A percentile compares a stretch with the other conserved stretches of the same genome.
phyloP scores from a whole-genome alignment of 2,329 filamentous ascomycete species.

The Venturia aucupariae region DNA sequence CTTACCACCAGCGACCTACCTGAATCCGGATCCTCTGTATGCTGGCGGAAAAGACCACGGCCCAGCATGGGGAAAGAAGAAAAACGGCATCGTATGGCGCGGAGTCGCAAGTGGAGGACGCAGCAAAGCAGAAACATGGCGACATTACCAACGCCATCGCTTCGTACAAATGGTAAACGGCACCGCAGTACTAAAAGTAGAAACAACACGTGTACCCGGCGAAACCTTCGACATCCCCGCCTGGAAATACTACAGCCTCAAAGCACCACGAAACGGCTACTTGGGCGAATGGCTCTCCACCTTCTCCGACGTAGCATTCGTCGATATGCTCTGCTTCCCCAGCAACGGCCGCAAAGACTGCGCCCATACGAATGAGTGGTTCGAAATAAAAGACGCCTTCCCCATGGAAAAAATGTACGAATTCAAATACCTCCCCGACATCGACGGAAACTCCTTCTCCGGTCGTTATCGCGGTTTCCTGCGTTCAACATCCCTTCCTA shows the following conservation, averaged over 20 bases:
- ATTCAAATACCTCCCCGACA: slow-evolving; percentile 63
- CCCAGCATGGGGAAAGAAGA: slow-evolving; percentile 33
- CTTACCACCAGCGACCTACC: slow-evolving; percentile 42
- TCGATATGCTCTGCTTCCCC: slow-evolving; percentile 37
- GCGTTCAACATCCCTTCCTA: slow-evolving; percentile 57
- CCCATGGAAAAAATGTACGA: slow-evolving; percentile 35
- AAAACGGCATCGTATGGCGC: slow-evolving; percentile 36
- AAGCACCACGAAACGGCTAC: slow-evolving; percentile 22
- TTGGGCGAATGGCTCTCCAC: slow-evolving; percentile 33
- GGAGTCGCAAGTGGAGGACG: slow-evolving; percentile 40
- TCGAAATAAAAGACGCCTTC: slow-evolving; percentile 24
- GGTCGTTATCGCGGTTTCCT: slow-evolving; percentile 46
- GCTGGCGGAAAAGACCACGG: slow-evolving; percentile 30
- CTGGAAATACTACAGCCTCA: slow-evolving; percentile 30
- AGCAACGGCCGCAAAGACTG: slow-evolving; percentile 30
- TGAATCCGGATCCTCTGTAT: slow-evolving; percentile 35
- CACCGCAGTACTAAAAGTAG: slow-evolving; percentile 45
- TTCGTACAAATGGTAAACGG: slow-evolving; percentile 66
- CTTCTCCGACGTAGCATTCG: slow-evolving; percentile 35
- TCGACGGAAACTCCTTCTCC: slow-evolving; percentile 55
- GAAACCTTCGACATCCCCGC: slow-evolving; percentile 33
- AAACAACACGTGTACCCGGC: slow-evolving; percentile 27
- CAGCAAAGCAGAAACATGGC: slow-evolving; percentile 51
- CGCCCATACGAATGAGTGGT: slow-evolving; percentile 37
- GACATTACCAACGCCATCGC: slow-evolving; percentile 63